Percentiles rank a stretch among this genome's conserved stretches.
Evolutionary conservation across 441 rosid genomes (phyloP).

Genomic region (Daphne laureola): DNA sequence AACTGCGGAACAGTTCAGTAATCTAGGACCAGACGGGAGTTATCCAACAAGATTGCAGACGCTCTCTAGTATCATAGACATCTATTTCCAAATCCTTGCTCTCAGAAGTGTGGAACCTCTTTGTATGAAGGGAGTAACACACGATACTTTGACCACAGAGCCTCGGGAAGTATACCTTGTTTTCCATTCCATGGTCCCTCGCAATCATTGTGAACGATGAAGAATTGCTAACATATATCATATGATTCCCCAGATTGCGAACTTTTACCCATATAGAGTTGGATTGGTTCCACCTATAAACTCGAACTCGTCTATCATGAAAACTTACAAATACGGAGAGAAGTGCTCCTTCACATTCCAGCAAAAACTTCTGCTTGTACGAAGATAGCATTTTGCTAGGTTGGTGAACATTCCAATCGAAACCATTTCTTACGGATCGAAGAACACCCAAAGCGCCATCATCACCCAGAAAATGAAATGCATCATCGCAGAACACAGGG

Average conservation of each 20-base stretch:
- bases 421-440: too few relatives aligned
- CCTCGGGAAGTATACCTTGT: background rate
- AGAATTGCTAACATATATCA: background rate
- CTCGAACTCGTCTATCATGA: too few relatives aligned
- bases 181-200: background rate
- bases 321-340: too few relatives aligned
- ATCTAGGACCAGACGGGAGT: background rate
- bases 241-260: conserved; percentile 2
- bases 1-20: background rate
- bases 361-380: too few relatives aligned
- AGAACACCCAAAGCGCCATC: too few relatives aligned
- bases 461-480: too few relatives aligned
- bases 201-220: background rate
- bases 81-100: background rate
- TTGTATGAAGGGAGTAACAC: conserved; percentile 2
- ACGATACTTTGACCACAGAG: background rate
- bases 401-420: too few relatives aligned
- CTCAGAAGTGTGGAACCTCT: background rate
- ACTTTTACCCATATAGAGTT: background rate
- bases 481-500: too few relatives aligned
- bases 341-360: too few relatives aligned
- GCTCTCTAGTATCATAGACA: background rate
- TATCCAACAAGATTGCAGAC: background rate
- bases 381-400: too few relatives aligned
- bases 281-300: too few relatives aligned